Conservation (phyloP, 257 asterid genomes). For the Nicotiana tomentosiformis region DNA sequence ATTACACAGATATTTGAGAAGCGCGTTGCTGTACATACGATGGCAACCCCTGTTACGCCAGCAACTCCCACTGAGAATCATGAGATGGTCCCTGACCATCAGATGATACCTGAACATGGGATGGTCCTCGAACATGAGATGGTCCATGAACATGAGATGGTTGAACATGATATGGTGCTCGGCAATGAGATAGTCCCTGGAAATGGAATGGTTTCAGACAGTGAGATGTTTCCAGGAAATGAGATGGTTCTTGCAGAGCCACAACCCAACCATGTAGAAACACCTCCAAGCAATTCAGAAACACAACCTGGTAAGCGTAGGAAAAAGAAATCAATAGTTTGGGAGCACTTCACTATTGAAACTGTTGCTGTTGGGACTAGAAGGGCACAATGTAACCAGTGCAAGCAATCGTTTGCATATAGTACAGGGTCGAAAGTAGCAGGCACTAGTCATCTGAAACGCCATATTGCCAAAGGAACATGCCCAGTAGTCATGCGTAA, state of each 20-base stretch:
- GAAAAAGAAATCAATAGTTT: slow-evolving; percentile 89
- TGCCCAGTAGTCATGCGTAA: slow-evolving; percentile 72
- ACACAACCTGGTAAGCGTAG: slow-evolving; percentile 43
- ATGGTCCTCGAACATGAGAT: not conserved
- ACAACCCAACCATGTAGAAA: slow-evolving; percentile 30
- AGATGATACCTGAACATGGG: not conserved
- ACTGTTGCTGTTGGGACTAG: slow-evolving; percentile 63
- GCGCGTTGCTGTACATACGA: not conserved
- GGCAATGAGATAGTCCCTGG: slow-evolving; percentile 9
- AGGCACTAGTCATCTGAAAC: slow-evolving; percentile 97
- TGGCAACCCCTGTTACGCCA: slow-evolving; percentile 10
- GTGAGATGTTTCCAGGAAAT: not conserved
- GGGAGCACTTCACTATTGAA: slow-evolving; percentile 98
- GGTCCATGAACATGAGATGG: not conserved
- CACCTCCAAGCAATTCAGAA: slow-evolving; percentile 21
- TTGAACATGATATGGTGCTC: not conserved
- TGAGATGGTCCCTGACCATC: not conserved
- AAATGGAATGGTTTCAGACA: not conserved
- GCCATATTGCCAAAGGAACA: slow-evolving; percentile 89
- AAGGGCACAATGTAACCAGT: slow-evolving; percentile 88
- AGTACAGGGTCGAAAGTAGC: slow-evolving; percentile 95
- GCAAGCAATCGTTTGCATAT: slow-evolving; percentile 99
- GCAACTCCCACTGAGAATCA: slow-evolving; percentile 8
- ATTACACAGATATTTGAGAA: not conserved
- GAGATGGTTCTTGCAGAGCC: slow-evolving; percentile 56